phyloP scores from a whole-genome alignment of 371 early-diverging fungal genomes.

The Mucor racemosus region DNA sequence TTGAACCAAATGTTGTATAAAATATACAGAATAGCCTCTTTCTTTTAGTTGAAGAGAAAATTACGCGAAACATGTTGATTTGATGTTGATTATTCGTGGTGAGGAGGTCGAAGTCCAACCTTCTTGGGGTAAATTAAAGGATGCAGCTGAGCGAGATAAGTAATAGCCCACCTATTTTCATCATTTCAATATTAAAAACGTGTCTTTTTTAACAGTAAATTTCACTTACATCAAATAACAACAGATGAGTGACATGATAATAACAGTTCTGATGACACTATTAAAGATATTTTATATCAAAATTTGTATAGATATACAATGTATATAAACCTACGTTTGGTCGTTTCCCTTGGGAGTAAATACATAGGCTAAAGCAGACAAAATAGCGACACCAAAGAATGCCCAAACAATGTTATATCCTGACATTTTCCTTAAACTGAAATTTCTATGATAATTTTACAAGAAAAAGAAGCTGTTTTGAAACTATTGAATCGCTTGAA shows the following conservation, averaged over 20 bases:
- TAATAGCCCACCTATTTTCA: constrained; percentile 72
- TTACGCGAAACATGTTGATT: background rate
- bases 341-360: constrained; percentile 63
- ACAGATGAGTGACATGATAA: constrained; percentile 71
- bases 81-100: constrained; percentile 23
- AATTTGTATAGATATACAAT: background rate
- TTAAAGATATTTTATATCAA: background rate
- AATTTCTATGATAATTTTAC: background rate
- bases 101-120: constrained; percentile 62
- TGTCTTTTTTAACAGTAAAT: background rate
- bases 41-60: background rate
- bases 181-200: background rate
- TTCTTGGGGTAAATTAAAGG: constrained; percentile 72
- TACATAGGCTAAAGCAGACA: constrained; percentile 52
- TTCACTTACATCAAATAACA: constrained; percentile 64
- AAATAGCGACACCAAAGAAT: constrained; percentile 46
- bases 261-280: constrained; percentile 69
- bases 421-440: constrained; percentile 43
- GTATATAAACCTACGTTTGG: constrained; percentile 56
- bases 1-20: no score
- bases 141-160: constrained; percentile 76
- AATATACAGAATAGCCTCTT: background rate
- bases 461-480: background rate
- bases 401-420: constrained; percentile 63
- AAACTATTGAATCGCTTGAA: background rate